Conservation (phyloP, 108 stramenopile species). For the Seminavis robusta region DNA sequence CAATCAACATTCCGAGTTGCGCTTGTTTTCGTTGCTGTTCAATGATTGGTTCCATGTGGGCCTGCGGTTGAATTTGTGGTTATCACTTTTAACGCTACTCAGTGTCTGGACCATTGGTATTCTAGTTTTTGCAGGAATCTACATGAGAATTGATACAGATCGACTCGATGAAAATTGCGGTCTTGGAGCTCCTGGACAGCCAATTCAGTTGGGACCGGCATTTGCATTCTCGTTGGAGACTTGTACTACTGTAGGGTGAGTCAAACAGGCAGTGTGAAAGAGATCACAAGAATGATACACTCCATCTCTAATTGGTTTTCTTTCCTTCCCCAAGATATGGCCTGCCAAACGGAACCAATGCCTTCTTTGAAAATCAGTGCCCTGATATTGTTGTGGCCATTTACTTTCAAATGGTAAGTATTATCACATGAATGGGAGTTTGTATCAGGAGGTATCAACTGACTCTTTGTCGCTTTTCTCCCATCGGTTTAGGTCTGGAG, state of each 20-base stretch:
- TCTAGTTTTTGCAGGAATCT: conserved; percentile 60
- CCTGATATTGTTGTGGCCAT: conserved; percentile 55
- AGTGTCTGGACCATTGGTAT: conserved; percentile 60
- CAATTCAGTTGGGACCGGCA: conserved; percentile 37
- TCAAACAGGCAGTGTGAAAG: too few species aligned
- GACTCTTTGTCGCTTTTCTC: too few species aligned
- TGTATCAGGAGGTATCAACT: too few species aligned
- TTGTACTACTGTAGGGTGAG: conserved; percentile 83
- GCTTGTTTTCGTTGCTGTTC: conserved; percentile 13
- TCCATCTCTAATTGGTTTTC: neutral
- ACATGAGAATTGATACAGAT: conserved; percentile 41
- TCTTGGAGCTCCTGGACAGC: conserved; percentile 37
- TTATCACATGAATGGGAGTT: too few species aligned
- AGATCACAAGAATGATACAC: neutral
- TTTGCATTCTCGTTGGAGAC: conserved; percentile 85
- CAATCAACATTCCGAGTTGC: conserved; percentile 10
- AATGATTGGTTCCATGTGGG: conserved; percentile 84
- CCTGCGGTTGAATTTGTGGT: conserved; percentile 40
- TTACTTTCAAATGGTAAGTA: conserved; percentile 68
- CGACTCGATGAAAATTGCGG: conserved; percentile 49
- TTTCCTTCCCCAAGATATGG: conserved; percentile 21
- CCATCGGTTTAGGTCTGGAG: too few species aligned
- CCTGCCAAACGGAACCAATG: conserved; percentile 47
- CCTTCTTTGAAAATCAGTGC: conserved; percentile 71
- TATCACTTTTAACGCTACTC: conserved; percentile 35